phyloP scores from a whole-genome alignment of 441 rosid species.

The Croton setiger region DNA sequence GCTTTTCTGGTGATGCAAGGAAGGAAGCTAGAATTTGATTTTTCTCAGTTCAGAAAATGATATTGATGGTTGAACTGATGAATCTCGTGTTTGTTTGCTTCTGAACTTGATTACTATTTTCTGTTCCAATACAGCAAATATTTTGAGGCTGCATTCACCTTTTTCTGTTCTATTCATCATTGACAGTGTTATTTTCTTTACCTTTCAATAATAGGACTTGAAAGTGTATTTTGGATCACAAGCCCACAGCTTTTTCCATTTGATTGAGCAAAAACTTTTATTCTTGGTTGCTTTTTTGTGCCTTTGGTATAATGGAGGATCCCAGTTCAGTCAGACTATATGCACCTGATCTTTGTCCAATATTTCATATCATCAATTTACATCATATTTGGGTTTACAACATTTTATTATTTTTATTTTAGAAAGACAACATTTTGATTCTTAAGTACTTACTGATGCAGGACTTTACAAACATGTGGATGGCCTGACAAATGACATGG shows the following conservation, averaged over 20 bases:
- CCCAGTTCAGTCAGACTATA: not conserved
- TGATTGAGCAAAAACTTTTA: not conserved
- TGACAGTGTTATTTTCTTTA: not conserved
- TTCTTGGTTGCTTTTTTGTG: not conserved
- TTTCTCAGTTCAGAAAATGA: not conserved
- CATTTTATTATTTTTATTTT: not conserved
- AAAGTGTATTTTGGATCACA: not conserved
- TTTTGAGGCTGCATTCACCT: not conserved
- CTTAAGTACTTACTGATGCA: conserved; percentile 35
- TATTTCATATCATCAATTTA: not conserved
- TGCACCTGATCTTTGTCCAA: not conserved
- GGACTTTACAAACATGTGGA: conserved; percentile 79
- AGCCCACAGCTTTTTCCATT: not conserved
- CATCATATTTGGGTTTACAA: not conserved
- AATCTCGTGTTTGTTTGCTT: not conserved
- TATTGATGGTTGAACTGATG: too few relatives aligned
- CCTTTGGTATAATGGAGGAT: not conserved
- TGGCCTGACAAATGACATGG: conserved; percentile 70
- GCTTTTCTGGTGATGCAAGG: not conserved
- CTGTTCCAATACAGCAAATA: not conserved
- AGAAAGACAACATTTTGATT: conserved; percentile 6
- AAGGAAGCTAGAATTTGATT: not conserved
- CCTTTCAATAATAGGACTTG: not conserved
- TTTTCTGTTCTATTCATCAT: not conserved
- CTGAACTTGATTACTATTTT: not conserved